Evolutionary conservation across 2,329 filamentous ascomycete genomes (phyloP).

Genomic region (Microsporum canis): DNA sequence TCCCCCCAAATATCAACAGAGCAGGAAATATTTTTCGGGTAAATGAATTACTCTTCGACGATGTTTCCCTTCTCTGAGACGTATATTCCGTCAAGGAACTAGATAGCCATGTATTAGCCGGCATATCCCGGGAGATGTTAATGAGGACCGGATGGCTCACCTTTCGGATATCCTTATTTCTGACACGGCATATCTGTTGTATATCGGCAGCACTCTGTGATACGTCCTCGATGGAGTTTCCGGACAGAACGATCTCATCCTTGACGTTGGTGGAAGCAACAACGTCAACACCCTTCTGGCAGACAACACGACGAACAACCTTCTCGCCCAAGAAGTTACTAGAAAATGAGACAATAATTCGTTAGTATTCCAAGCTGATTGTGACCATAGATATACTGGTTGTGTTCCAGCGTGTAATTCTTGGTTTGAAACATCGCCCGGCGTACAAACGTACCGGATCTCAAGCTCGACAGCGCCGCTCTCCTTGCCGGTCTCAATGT

Average conservation of each 20-base stretch:
- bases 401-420: too few species aligned
- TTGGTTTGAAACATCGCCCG: too few species aligned
- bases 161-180: constrained; percentile 99
- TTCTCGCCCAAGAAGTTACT: constrained; percentile 99
- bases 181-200: constrained; percentile 98
- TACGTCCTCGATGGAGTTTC: constrained; percentile 94
- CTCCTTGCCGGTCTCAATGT: constrained; percentile 92
- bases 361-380: neutral
- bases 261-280: constrained; percentile 85
- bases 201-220: constrained; percentile 98
- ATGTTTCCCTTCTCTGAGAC: constrained; percentile 98
- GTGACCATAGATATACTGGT: too few species aligned
- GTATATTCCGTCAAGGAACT: constrained; percentile 99
- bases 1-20: neutral
- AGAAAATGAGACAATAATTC: constrained; percentile 9
- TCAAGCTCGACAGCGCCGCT: constrained; percentile 82
- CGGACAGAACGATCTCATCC: constrained; percentile 87
- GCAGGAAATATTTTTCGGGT: neutral
- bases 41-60: constrained; percentile 31
- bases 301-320: constrained; percentile 84
- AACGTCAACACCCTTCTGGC: constrained; percentile 84
- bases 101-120: constrained; percentile 8
- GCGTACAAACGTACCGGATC: constrained; percentile 62
- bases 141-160: constrained; percentile 31
- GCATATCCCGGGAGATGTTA: neutral